Evolutionary conservation across 2,329 filamentous ascomycete species (phyloP).

Genomic region (Sporothrix euskadiensis): DNA sequence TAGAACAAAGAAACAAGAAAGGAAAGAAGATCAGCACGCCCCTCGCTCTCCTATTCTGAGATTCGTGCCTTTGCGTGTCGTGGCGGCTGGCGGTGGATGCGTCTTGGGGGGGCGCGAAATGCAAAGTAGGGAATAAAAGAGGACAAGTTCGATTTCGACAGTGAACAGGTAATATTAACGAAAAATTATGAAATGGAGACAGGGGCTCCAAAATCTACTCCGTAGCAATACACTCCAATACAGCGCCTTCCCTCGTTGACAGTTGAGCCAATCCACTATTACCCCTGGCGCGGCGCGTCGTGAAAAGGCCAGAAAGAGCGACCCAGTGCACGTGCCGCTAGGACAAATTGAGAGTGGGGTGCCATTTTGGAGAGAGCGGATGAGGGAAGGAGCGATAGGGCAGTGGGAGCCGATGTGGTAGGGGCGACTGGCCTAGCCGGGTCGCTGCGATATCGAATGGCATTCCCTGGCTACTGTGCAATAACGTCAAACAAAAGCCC

Average conservation of each 20-base stretch:
- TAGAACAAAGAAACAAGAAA: not conserved
- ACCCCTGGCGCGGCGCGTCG: constrained; percentile 17
- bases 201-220: not conserved
- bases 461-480: not conserved
- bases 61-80: constrained; percentile 4
- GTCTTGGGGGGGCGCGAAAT: not conserved
- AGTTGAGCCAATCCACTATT: constrained; percentile 12
- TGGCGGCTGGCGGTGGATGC: constrained; percentile 3
- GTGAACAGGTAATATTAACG: constrained; percentile 20
- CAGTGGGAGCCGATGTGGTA: not conserved
- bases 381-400: constrained; percentile 9
- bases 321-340: constrained; percentile 27
- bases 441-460: not conserved
- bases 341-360: not conserved
- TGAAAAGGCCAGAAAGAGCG: constrained; percentile 3
- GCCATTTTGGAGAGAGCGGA: not conserved
- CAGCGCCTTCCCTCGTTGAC: not conserved
- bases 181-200: constrained; percentile 20
- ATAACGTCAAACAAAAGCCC: not conserved
- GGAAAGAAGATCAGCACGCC: not conserved
- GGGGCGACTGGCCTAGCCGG: not conserved
- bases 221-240: not conserved
- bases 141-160: constrained; percentile 25
- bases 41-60: constrained; percentile 17
- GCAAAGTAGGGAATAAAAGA: constrained; percentile 11